Percentiles rank a stretch among this genome's conserved stretches.
Conservation (phyloP, 2,329 filamentous ascomycete genomes). For the Seiridium unicorne region DNA sequence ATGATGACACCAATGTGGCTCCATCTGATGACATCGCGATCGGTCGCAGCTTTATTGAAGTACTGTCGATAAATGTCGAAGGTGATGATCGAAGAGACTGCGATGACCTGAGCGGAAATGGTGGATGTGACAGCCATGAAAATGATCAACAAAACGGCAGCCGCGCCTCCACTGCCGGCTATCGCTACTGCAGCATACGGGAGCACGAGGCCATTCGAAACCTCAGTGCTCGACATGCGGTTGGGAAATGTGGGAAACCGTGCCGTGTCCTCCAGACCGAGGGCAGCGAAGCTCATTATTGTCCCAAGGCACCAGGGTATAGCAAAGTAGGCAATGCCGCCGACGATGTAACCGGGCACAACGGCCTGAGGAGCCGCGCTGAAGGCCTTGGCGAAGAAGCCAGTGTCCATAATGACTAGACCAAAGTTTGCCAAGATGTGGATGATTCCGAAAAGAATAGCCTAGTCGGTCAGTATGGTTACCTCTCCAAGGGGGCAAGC, state of each 20-base stretch:
- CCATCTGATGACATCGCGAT: conserved; percentile 4
- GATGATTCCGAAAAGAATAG: neutral
- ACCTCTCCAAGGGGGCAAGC: conserved; percentile 46
- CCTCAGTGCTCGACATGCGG: conserved; percentile 69
- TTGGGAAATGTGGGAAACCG: conserved; percentile 69
- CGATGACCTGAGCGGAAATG: conserved; percentile 77
- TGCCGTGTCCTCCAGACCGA: conserved; percentile 72
- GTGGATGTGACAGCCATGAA: conserved; percentile 89
- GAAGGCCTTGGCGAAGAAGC: conserved; percentile 88
- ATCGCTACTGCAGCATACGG: conserved; percentile 81
- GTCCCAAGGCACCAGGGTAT: conserved; percentile 87
- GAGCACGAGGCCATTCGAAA: conserved; percentile 79
- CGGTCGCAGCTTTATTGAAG: conserved; percentile 32
- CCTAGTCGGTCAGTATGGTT: conserved; percentile 79
- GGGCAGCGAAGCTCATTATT: conserved; percentile 77
- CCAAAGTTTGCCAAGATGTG: conserved; percentile 71
- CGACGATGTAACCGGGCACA: conserved; percentile 9
- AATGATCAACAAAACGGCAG: conserved; percentile 73
- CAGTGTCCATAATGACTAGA: conserved; percentile 61
- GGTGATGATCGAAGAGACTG: conserved; percentile 81
- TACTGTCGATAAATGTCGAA: conserved; percentile 69
- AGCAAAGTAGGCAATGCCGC: conserved; percentile 81
- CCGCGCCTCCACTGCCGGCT: conserved; percentile 76
- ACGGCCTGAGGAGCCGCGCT: conserved; percentile 37
- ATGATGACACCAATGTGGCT: conserved; percentile 5